Base-by-base conservation (phyloP, 371 early-diverging fungal genomes). In the Circinella umbellata region DNA sequence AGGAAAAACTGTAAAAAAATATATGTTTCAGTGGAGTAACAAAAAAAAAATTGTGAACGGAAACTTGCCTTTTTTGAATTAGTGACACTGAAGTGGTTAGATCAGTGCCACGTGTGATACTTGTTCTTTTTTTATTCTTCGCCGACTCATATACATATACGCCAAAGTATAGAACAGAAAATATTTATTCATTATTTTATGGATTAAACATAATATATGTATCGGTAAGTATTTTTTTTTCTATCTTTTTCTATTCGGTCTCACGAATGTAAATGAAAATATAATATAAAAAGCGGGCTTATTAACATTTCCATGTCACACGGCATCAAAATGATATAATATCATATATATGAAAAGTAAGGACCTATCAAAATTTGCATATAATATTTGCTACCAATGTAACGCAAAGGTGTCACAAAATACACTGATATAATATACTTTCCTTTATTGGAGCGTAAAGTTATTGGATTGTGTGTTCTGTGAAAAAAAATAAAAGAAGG, bases 41-140 rank as follows among this genome's bases (percentile, higher is more conserved):
- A n/a, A 51, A 51, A 17, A n/a, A 5, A 51, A n/a, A 13, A n/a
- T 13, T 5, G 27, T 34, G 27, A 34, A 57, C 27, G 35, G 57
- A 8, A 27, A 5, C 57, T 57, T 57, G 57, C 57, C 57, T 57
- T 57, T 27, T 57, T 27, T 57, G 14, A 57, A n/a, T n/a, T 57
- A 57, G 57, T 57, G 18, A 57, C 57, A 57, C 57, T 57, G 57
- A 34, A 27, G n/a, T 27, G 27, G 57, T 57, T 57, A 57, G 57
- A 57, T 57, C 57, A 34, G 27, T 57, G 57, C 57, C 57, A 57
- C 57, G 57, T 27, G 53, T 13, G 53, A 15, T 27, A 27, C 27
- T 1, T 27, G 27, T 27, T 27, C 27, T 27, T 27, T 27, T 27
- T 27, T 27, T 27, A 27, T 27, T 27, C 27, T 27, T 27, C 27